Evolutionary conservation across 306 rosid genomes (phyloP).

Genomic region (Pyrus bretschneideri): DNA sequence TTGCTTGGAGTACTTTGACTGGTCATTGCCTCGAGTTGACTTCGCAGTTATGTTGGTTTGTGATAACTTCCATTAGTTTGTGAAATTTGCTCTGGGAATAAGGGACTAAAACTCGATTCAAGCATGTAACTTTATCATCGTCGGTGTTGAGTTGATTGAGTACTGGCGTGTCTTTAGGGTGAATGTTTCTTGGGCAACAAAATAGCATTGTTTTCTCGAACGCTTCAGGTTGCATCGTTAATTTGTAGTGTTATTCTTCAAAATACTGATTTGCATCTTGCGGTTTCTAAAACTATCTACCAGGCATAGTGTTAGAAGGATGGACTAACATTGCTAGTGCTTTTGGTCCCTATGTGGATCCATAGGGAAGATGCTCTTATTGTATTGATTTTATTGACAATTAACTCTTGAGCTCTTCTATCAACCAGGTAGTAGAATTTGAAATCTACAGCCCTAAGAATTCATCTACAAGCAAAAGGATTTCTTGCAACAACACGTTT

Average conservation of each 20-base stretch:
- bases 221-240: neutral
- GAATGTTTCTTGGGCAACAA: neutral
- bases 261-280: neutral
- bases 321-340: neutral
- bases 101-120: neutral
- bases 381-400: conserved; percentile 19
- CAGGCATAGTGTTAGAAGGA: neutral
- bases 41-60: neutral
- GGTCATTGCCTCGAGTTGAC: neutral
- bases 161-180: neutral
- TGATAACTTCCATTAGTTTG: neutral
- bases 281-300: neutral
- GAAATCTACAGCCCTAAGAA: conserved; percentile 52
- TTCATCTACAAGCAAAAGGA: conserved; percentile 58
- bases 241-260: neutral
- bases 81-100: neutral
- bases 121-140: neutral
- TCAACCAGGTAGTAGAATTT: conserved; percentile 33
- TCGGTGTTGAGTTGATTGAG: neutral
- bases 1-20: neutral
- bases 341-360: neutral
- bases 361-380: conserved; percentile 3
- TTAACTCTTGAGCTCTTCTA: conserved; percentile 9
- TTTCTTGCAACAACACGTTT: conserved; percentile 56
- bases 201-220: neutral